These are phyloP conservation scores for Coelastrella sp. DNA, from an alignment of 139 green algal genomes.

Conservation along the genomic window DNA sequence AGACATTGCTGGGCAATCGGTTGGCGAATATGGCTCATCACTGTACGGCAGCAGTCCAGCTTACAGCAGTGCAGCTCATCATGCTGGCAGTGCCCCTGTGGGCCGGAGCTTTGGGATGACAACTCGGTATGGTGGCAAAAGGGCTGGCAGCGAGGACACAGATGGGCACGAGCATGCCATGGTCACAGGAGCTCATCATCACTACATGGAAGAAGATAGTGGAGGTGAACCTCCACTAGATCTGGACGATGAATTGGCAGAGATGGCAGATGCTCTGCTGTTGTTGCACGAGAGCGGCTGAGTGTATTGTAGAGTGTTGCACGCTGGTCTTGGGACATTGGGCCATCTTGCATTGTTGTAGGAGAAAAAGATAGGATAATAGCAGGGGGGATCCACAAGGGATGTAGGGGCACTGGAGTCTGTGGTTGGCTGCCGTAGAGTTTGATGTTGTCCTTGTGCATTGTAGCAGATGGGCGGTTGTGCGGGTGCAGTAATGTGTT, in stretches of 20 bases:
- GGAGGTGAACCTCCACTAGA: constrained; percentile 49
- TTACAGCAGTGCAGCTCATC: constrained; percentile 29
- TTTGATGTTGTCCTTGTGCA: too few relatives aligned
- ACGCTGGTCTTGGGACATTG: too few relatives aligned
- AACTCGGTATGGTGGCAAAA: constrained; percentile 23
- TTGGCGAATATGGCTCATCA: background rate
- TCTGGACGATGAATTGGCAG: constrained; percentile 70
- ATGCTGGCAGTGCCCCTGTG: background rate
- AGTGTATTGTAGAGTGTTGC: background rate
- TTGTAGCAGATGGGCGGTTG: too few relatives aligned
- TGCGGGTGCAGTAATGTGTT: too few relatives aligned
- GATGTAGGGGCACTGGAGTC: too few relatives aligned
- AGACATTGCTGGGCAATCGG: background rate
- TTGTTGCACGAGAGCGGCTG: constrained; percentile 69
- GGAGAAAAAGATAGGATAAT: too few relatives aligned
- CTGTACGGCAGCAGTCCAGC: constrained; percentile 44
- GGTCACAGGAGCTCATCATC: background rate
- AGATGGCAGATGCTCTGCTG: constrained; percentile 73
- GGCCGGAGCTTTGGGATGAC: constrained; percentile 37
- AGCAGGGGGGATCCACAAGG: too few relatives aligned
- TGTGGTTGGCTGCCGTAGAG: too few relatives aligned
- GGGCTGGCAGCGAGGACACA: constrained; percentile 38
- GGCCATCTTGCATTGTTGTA: too few relatives aligned
- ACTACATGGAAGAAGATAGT: constrained; percentile 4
- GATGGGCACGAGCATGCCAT: constrained; percentile 17